Evolutionary conservation across 2,329 filamentous ascomycete species (phyloP).

Genomic region (Clonostachys sp.): DNA sequence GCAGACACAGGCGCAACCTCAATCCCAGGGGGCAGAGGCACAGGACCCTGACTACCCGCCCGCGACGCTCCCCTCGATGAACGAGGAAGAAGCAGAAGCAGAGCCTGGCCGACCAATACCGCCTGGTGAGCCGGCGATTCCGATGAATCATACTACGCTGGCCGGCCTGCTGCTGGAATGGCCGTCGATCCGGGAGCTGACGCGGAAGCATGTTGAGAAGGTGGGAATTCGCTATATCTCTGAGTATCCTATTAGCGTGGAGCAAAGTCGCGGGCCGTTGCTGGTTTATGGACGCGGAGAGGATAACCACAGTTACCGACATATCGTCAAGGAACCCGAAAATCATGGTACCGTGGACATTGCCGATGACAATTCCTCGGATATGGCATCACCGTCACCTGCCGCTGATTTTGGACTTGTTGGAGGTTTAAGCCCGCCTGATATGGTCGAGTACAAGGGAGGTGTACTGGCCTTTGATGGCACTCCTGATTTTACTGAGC

Average conservation of each 20-base stretch:
- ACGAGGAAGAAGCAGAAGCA: slow-evolving; percentile 44
- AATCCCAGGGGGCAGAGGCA: neutral
- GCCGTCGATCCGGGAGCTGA: slow-evolving; percentile 63
- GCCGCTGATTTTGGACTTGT: slow-evolving; percentile 56
- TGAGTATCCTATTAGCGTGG: slow-evolving; percentile 72
- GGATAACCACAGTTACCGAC: slow-evolving; percentile 56
- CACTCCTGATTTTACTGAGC: slow-evolving; percentile 48
- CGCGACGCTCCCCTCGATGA: slow-evolving; percentile 8
- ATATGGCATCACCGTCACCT: slow-evolving; percentile 48
- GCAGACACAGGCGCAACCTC: neutral
- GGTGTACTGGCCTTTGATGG: slow-evolving; percentile 35
- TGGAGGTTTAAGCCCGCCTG: slow-evolving; percentile 41
- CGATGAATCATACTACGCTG: slow-evolving; percentile 84
- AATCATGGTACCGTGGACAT: slow-evolving; percentile 30
- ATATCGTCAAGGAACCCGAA: slow-evolving; percentile 29
- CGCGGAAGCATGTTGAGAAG: slow-evolving; percentile 41
- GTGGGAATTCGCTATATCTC: slow-evolving; percentile 52
- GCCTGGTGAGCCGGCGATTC: slow-evolving; percentile 65
- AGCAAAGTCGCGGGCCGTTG: slow-evolving; percentile 69
- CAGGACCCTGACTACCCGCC: neutral
- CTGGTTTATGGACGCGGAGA: slow-evolving; percentile 77
- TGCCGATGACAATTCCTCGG: slow-evolving; percentile 39
- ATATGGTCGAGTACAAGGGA: slow-evolving; percentile 30
- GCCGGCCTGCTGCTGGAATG: slow-evolving; percentile 76
- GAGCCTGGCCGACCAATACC: slow-evolving; percentile 46